These are phyloP conservation scores for Metschnikowia bowlesiae DNA, from an alignment of 805 yeast genomes.

Conservation along the genomic window DNA sequence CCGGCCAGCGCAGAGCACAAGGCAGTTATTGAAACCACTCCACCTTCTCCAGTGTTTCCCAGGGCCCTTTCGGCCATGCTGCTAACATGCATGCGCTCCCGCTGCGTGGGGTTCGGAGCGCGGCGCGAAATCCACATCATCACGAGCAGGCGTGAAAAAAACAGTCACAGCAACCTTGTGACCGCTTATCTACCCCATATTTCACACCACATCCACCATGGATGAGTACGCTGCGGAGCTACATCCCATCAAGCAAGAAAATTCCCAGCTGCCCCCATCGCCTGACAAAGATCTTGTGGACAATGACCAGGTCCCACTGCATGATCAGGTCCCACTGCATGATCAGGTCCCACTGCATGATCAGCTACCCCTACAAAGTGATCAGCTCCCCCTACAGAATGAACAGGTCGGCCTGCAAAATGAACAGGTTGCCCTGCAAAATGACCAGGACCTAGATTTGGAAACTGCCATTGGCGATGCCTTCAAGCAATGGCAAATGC, in stretches of 20 bases:
- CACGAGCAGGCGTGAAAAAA: slow-evolving; percentile 8
- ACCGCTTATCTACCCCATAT: slow-evolving; percentile 11
- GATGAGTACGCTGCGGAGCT: neutral
- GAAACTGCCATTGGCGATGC: slow-evolving; percentile 39
- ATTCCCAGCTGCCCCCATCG: neutral
- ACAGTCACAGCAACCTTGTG: slow-evolving; percentile 21
- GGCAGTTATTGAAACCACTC: too few relatives aligned
- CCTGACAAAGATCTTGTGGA: neutral
- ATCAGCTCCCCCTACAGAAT: too few relatives aligned
- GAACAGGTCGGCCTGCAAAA: neutral
- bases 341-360: neutral
- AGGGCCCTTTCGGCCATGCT: too few relatives aligned
- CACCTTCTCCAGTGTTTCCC: too few relatives aligned
- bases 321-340: too few relatives aligned
- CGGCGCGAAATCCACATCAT: neutral
- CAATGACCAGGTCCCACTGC: slow-evolving; percentile 4
- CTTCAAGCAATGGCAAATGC: slow-evolving; percentile 28
- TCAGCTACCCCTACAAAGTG: neutral
- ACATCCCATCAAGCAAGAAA: neutral
- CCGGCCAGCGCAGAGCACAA: too few relatives aligned
- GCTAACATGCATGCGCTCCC: too few relatives aligned
- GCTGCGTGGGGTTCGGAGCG: neutral
- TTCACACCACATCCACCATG: slow-evolving; percentile 5
- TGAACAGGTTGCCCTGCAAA: neutral
- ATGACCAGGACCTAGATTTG: slow-evolving; percentile 11